A percentile compares a stretch with the other conserved stretches of the same genome.
These are phyloP conservation scores for Populus tomentosa DNA, from an alignment of 441 rosid species.

Conservation along the genomic window DNA sequence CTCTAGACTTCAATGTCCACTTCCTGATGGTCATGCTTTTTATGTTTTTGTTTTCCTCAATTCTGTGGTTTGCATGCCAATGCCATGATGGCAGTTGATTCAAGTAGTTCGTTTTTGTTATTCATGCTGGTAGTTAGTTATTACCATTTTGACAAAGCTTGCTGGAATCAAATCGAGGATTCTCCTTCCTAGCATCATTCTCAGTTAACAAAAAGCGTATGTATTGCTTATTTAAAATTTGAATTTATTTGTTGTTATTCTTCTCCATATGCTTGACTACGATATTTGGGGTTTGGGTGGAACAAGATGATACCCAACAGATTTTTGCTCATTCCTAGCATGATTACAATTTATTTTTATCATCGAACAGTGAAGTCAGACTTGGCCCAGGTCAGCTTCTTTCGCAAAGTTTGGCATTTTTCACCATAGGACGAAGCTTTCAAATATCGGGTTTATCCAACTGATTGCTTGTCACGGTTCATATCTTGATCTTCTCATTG, in stretches of 20 bases:
- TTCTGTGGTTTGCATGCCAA: constrained; percentile 40
- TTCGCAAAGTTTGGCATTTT: constrained; percentile 71
- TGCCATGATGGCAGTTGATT: constrained; percentile 39
- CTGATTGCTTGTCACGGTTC: constrained; percentile 15
- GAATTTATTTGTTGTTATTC: constrained; percentile 32
- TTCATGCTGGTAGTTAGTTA: constrained; percentile 35
- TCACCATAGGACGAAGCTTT: constrained; percentile 41
- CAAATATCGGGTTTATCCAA: constrained; percentile 25
- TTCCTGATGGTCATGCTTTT: constrained; percentile 25
- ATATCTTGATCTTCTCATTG: constrained; percentile 21
- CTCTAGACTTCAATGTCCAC: constrained; percentile 13
- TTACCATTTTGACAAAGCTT: constrained; percentile 39
- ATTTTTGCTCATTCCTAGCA: constrained; percentile 56
- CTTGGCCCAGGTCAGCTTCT: constrained; percentile 99
- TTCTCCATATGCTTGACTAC: constrained; percentile 46
- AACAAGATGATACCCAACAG: constrained; percentile 69
- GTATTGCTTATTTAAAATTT: constrained; percentile 36
- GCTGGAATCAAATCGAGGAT: constrained; percentile 40
- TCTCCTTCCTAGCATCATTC: constrained; percentile 35
- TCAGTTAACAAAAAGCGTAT: constrained; percentile 40
- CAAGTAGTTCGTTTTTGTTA: constrained; percentile 43
- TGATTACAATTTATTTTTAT: constrained; percentile 57
- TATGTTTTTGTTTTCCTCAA: constrained; percentile 17
- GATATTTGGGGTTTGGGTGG: constrained; percentile 67
- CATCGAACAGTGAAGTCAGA: constrained; percentile 63